Percentiles rank a stretch among this genome's conserved stretches.
phyloP scores from a whole-genome alignment of 345 rosid species.

The Erucastrum elatum region DNA sequence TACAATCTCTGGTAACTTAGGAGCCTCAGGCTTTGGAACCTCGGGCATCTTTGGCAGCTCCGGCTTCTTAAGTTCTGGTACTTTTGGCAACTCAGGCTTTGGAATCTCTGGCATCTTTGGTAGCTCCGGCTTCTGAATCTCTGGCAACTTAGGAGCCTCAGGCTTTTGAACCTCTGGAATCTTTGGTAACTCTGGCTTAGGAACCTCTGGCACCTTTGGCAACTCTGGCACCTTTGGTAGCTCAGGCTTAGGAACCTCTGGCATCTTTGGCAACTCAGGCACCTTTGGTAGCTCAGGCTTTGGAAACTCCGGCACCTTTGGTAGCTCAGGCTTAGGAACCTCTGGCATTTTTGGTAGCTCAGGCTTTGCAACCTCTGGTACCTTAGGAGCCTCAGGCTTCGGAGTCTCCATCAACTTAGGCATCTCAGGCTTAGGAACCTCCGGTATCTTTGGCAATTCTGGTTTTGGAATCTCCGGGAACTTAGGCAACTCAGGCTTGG shows the following conservation, averaged over 20 bases:
- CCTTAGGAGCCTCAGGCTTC: slow-evolving; percentile 19
- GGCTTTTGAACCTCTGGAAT: slow-evolving; percentile 9
- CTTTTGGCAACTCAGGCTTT: slow-evolving; percentile 19
- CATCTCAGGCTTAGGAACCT: neutral
- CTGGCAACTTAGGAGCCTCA: slow-evolving; percentile 4
- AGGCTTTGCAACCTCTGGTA: neutral
- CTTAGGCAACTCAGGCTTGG: slow-evolving; percentile 32
- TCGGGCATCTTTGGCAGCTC: slow-evolving; percentile 15
- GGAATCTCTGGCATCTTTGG: slow-evolving; percentile 25
- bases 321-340: neutral
- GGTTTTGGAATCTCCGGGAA: slow-evolving; percentile 8
- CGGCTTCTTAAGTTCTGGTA: slow-evolving; percentile 12
- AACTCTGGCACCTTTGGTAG: neutral
- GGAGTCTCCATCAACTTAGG: slow-evolving; percentile 12
- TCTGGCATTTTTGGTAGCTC: neutral
- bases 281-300: slow-evolving; percentile 30
- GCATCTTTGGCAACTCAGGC: neutral
- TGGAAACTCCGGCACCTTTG: slow-evolving; percentile 13
- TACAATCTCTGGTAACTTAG: slow-evolving; percentile 17
- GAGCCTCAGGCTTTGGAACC: slow-evolving; percentile 8
- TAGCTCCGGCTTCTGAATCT: slow-evolving; percentile 7
- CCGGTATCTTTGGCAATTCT: neutral
- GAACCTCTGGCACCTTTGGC: slow-evolving; percentile 5
- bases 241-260: slow-evolving; percentile 15
- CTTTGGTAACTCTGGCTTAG: neutral